These are phyloP conservation scores for Clitoria ternatea DNA, from an alignment of 306 rosid species.

Conservation along the genomic window DNA sequence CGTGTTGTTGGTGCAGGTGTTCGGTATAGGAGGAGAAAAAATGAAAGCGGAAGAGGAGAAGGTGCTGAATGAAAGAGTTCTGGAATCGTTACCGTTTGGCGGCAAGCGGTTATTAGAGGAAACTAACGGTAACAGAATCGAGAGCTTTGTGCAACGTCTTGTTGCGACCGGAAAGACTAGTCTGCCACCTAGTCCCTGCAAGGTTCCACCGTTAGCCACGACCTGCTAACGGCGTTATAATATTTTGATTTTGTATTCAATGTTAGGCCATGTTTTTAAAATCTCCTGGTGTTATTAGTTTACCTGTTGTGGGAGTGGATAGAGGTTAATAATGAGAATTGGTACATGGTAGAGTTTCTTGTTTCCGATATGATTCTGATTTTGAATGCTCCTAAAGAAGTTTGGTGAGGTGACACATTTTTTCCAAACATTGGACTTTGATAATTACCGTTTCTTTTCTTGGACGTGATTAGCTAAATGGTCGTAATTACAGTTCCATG, in stretches of 20 bases:
- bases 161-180: constrained; percentile 79
- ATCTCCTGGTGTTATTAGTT: not conserved
- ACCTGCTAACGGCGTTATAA: constrained; percentile 34
- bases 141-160: constrained; percentile 69
- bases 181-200: constrained; percentile 90
- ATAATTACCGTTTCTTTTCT: not conserved
- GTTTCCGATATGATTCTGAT: not conserved
- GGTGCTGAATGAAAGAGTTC: constrained; percentile 67
- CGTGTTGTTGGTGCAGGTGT: constrained; percentile 52
- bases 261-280: not conserved
- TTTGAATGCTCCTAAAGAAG: not conserved
- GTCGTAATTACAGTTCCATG: constrained; percentile 23
- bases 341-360: not conserved
- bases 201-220: constrained; percentile 55
- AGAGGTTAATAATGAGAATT: not conserved
- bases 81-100: constrained; percentile 90
- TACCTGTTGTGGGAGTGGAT: constrained; percentile 7
- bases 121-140: constrained; percentile 78
- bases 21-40: constrained; percentile 38
- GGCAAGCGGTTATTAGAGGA: constrained; percentile 91
- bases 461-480: not conserved
- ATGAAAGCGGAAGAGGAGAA: constrained; percentile 39
- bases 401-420: not conserved
- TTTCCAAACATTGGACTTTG: not conserved
- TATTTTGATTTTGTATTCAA: constrained; percentile 17